Percentiles rank a stretch among this genome's conserved stretches.
Evolutionary conservation across 2,329 filamentous ascomycete species (phyloP).

Genomic region (Fusarium euwallaceae): DNA sequence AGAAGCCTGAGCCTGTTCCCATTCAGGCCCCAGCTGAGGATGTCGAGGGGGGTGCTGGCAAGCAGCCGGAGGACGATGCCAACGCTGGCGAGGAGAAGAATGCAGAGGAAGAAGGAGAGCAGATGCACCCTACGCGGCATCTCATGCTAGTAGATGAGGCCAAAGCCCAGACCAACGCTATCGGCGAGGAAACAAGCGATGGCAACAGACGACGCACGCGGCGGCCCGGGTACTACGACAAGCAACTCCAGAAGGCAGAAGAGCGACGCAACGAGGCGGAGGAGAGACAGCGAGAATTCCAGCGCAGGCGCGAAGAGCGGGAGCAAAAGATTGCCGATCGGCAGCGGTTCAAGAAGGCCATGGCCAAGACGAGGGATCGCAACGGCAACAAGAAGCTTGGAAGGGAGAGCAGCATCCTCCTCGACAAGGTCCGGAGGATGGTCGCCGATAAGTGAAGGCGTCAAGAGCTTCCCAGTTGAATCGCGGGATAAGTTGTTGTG

Average conservation of each 20-base stretch:
- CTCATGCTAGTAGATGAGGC: constrained; percentile 57
- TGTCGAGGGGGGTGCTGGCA: constrained; percentile 34
- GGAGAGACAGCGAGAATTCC: constrained; percentile 57
- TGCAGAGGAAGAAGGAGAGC: constrained; percentile 36
- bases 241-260: constrained; percentile 67
- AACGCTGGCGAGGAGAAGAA: constrained; percentile 29
- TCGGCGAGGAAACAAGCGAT: constrained; percentile 41
- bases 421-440: constrained; percentile 83
- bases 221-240: constrained; percentile 73
- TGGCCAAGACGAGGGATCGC: constrained; percentile 80
- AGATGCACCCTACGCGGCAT: constrained; percentile 55
- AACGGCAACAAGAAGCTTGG: constrained; percentile 85
- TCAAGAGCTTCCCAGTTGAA: neutral
- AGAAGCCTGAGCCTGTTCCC: constrained; percentile 23
- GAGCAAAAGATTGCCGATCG: constrained; percentile 75
- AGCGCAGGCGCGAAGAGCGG: constrained; percentile 70
- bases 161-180: constrained; percentile 50
- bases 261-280: constrained; percentile 58
- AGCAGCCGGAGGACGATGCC: constrained; percentile 31
- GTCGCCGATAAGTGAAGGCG: constrained; percentile 60
- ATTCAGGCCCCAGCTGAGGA: constrained; percentile 27
- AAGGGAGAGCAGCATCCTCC: constrained; percentile 80
- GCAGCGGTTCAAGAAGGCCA: constrained; percentile 73
- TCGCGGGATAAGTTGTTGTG: neutral
- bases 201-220: constrained; percentile 53